A percentile compares a stretch with the other conserved stretches of the same genome.
Evolutionary conservation across 2,329 filamentous ascomycete genomes (phyloP).

Genomic region (Talaromyces sp.): DNA sequence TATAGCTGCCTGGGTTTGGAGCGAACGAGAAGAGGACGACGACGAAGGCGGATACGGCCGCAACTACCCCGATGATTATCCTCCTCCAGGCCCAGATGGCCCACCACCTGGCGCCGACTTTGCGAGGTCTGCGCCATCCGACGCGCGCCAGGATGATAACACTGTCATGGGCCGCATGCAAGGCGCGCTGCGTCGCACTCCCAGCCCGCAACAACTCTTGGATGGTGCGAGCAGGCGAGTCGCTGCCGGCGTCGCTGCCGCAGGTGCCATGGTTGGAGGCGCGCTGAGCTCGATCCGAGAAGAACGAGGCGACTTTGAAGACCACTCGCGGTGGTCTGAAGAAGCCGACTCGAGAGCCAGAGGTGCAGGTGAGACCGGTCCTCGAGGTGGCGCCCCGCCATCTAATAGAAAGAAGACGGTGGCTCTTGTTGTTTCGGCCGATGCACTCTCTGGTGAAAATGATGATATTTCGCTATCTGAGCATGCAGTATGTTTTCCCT

Average conservation of each 20-base stretch:
- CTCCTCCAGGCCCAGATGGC: slow-evolving; percentile 14
- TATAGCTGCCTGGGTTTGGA: slow-evolving; percentile 89
- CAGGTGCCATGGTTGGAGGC: slow-evolving; percentile 74
- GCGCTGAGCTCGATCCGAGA: slow-evolving; percentile 79
- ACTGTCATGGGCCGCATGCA: slow-evolving; percentile 73
- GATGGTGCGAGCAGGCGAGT: slow-evolving; percentile 78
- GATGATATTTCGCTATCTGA: slow-evolving; percentile 60
- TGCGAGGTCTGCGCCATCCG: slow-evolving; percentile 30
- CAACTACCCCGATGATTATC: slow-evolving; percentile 18
- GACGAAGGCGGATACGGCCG: slow-evolving; percentile 56
- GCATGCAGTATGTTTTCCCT: slow-evolving; percentile 64
- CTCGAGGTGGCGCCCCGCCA: slow-evolving; percentile 21
- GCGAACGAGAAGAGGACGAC: slow-evolving; percentile 71
- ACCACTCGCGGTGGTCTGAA: slow-evolving; percentile 89
- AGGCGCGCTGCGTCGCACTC: slow-evolving; percentile 72
- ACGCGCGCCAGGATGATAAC: slow-evolving; percentile 41
- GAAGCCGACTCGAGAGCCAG: slow-evolving; percentile 66
- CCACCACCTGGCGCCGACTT: slow-evolving; percentile 25
- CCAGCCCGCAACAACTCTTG: slow-evolving; percentile 83
- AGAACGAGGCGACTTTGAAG: slow-evolving; percentile 73
- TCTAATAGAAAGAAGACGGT: slow-evolving; percentile 65
- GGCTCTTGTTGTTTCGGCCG: slow-evolving; percentile 83
- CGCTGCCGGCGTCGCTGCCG: slow-evolving; percentile 74
- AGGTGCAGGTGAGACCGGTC: slow-evolving; percentile 24
- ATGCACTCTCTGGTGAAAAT: slow-evolving; percentile 56